phyloP scores from a whole-genome alignment of 148 eudicot species.

The Spergularia bocconei region DNA sequence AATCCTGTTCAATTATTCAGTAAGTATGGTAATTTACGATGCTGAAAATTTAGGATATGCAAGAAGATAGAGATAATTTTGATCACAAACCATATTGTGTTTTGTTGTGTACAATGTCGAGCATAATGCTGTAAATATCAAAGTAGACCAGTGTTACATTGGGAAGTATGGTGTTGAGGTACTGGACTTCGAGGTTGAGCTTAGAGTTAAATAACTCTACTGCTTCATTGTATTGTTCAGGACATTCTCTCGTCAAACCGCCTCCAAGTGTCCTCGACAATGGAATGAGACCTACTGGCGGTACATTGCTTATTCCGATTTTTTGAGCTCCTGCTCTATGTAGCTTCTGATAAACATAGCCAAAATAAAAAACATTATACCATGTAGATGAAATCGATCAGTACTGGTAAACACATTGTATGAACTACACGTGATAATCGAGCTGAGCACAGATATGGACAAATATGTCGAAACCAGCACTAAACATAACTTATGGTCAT shows the following conservation, averaged over 20 bases:
- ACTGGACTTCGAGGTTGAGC: conserved; percentile 26
- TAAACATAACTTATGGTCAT: too few relatives aligned
- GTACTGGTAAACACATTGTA: too few relatives aligned
- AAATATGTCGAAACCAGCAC: too few relatives aligned
- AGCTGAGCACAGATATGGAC: too few relatives aligned
- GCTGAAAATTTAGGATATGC: too few relatives aligned
- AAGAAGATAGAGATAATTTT: background rate
- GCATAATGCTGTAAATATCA: conserved; percentile 44
- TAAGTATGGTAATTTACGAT: too few relatives aligned
- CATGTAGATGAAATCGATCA: too few relatives aligned
- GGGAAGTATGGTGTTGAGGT: conserved; percentile 26
- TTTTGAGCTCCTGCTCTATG: conserved; percentile 54
- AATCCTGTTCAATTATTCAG: conserved; percentile 40
- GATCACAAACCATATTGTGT: conserved; percentile 36
- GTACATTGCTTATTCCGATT: conserved; percentile 45
- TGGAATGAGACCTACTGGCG: conserved; percentile 66
- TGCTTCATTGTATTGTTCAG: conserved; percentile 39
- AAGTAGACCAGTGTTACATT: conserved; percentile 42
- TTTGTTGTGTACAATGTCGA: conserved; percentile 47
- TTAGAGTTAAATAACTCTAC: conserved; percentile 49
- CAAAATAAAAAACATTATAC: too few relatives aligned
- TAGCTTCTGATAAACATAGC: conserved; percentile 33
- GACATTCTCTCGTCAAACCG: conserved; percentile 38
- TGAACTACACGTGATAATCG: too few relatives aligned
- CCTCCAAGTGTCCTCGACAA: conserved; percentile 55